Base-by-base conservation (phyloP, 163 green algal species). In the Volvox carteri region DNA sequence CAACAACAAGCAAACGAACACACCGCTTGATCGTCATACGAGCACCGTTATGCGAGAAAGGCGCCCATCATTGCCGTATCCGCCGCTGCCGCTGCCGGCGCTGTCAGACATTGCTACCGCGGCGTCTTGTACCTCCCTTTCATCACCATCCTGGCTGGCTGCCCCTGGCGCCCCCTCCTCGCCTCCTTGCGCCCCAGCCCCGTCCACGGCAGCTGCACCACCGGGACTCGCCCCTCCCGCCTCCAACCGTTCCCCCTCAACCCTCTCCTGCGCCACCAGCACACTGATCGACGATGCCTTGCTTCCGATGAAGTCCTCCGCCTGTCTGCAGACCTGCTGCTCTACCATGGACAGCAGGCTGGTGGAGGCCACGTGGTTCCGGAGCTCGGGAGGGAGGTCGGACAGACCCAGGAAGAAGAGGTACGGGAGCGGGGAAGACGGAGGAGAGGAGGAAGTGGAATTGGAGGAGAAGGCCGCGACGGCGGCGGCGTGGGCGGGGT, bases 281-380 rank as follows among this genome's bases (percentile, higher is more conserved):
- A 88, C 81, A 46, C 44, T 72, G 48, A 88, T 88, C 0, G 67
- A 80, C 4, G 67, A 80, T 2, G 44, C 33, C 19, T 56, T 44
- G 5, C 65, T 80, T 35, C 81, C 81, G 11, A 88, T 21, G 48
- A 88, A 88, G 19, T 39, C 81, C 42, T 28, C 33, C 50, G 81
- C 81, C n/a, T 19, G 16, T 4, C 33, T 25, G 50, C 81, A 88
- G 21, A 88, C 33, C 81, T 88, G 42, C 48, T 88, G 81, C 81
- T 88, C 81, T 35, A 88, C 81, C 67, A 88, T 56, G 3, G 81
- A 88, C 33, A 88, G 67, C 19, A 88, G 48, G 67, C 81, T 88
- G 7, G 48, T 88, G 46, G 48, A 42, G 1, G 46, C 81, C 23
- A 83, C 25, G 9, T 74, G 83, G 48, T 72, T 39, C 35, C 83